Evolutionary conservation across 2,329 filamentous ascomycete genomes (phyloP), one percentile per base, ranked within the genome.

Genomic region (Colletotrichum magnum): DNA sequence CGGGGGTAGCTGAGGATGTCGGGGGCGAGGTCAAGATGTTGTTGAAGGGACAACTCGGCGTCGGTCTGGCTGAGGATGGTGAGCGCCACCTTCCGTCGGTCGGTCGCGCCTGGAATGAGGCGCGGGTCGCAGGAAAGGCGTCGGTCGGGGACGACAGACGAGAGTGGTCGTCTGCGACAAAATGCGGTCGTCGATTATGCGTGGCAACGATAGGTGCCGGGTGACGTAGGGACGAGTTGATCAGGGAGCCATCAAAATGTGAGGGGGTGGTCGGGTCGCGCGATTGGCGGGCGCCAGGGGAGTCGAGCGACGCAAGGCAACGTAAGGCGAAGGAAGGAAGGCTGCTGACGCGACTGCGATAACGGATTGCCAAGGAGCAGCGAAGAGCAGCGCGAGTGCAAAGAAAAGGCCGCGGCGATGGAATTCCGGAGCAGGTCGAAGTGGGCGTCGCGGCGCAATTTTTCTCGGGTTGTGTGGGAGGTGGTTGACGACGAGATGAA

Each of bases 1-100:
- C 81, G 79, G 85, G 82, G 75, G 77, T 85, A 87, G 71, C 83
- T 82, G 74, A 85, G 79, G 74, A 89, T 81, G 72, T 86, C 84
- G 58, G 86, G 86, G 64, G 85, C 81, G 72, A 89, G 82, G 72
- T 89, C 86, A 73, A 89, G 83, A 73, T 90, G 87, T 77, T 89
- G 87, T 78, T 89, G 87, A 51, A 89, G 82, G 71, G 88, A 89
- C 70, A 90, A 83, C 77, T 88, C 85, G 74, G 85, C 82, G 67
- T 88, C 85, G 80, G 81, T 81, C 75, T 84, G 85, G 77, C 80
- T 85, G 79, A 87, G 80, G 74, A 88, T 81, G 67, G 86, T 87
- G 78, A 88, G 85, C 77, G 87, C 87, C 87, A 89, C 84, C 75
- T 80, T 84, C 77, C 65, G 39, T 61, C 36, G 18, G 51, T 68